These are phyloP conservation scores for Hemileccinum impolitum DNA, from an alignment of 768 basidiomycete genomes.

Conservation along the genomic window DNA sequence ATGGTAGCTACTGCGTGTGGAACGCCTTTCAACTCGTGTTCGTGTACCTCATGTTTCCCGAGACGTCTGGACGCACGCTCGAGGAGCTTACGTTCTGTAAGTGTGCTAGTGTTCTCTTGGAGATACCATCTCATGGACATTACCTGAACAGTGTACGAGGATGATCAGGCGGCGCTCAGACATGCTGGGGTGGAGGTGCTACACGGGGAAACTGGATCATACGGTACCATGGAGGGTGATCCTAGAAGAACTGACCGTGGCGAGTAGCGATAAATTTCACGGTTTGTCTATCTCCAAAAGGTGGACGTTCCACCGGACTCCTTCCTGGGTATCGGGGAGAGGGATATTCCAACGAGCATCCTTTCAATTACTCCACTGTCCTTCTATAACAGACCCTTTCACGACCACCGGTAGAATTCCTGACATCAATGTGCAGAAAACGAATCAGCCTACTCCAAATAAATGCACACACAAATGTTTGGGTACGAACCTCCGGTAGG, in stretches of 20 bases:
- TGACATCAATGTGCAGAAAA: not conserved
- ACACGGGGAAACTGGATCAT: not conserved
- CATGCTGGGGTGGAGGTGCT: slow-evolving; percentile 1
- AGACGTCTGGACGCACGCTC: slow-evolving; percentile 17
- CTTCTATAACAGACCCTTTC: slow-evolving; percentile 4
- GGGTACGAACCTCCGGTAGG: slow-evolving; percentile 62
- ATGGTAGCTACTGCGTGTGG: slow-evolving; percentile 2
- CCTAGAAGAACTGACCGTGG: too few relatives aligned
- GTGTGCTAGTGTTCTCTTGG: not conserved
- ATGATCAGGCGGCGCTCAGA: not conserved
- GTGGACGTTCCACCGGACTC: too few relatives aligned
- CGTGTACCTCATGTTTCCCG: slow-evolving; percentile 18
- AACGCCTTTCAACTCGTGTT: slow-evolving; percentile 12
- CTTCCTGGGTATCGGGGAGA: too few relatives aligned
- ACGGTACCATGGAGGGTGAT: too few relatives aligned
- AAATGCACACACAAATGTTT: too few relatives aligned
- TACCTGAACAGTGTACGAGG: slow-evolving; percentile 1
- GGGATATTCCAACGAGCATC: too few relatives aligned
- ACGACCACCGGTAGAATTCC: slow-evolving; percentile 28
- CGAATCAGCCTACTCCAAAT: not conserved
- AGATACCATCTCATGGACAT: slow-evolving; percentile 8
- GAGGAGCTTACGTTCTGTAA: slow-evolving; percentile 19
- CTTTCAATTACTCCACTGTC: slow-evolving; percentile 3
- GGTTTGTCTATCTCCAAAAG: too few relatives aligned
- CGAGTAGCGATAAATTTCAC: too few relatives aligned